Evolutionary conservation across 805 yeast genomes (phyloP).

Genomic region (Candida gorgasii): DNA sequence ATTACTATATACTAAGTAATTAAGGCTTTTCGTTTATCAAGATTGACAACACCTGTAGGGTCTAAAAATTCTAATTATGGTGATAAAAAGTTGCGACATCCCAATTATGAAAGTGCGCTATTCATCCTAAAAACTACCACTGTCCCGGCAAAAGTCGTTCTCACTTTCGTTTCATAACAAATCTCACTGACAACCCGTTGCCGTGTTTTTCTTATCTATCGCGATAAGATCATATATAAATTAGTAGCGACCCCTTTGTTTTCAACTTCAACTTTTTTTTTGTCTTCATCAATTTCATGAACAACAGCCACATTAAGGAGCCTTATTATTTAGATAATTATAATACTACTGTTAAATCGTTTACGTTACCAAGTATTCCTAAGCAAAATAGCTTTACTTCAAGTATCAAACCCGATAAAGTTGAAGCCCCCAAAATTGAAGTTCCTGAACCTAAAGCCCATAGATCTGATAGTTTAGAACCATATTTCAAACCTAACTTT

Average conservation of each 20-base stretch:
- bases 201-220: conserved; percentile 2
- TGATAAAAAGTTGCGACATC: too few relatives aligned
- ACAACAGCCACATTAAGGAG: conserved; percentile 13
- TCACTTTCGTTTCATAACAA: too few relatives aligned
- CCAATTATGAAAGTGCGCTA: too few relatives aligned
- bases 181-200: too few relatives aligned
- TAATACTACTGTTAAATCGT: conserved; percentile 18
- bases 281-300: conserved; percentile 3
- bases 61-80: too few relatives aligned
- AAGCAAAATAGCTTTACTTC: conserved; percentile 15
- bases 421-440: conserved; percentile 2
- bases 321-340: conserved; percentile 18
- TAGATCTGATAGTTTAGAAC: conserved; percentile 19
- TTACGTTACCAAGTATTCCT: conserved; percentile 13
- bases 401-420: conserved; percentile 4
- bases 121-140: not conserved
- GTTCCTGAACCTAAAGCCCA: not conserved
- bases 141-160: not conserved
- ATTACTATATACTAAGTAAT: too few relatives aligned
- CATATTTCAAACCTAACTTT: conserved; percentile 16
- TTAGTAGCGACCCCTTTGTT: not conserved
- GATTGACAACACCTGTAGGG: too few relatives aligned
- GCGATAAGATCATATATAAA: conserved; percentile 4
- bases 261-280: not conserved
- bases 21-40: too few relatives aligned